Percentiles rank a stretch among this genome's conserved stretches.
phyloP scores from a whole-genome alignment of 2,329 filamentous ascomycete genomes.

The Coleophoma eucalyptorum region DNA sequence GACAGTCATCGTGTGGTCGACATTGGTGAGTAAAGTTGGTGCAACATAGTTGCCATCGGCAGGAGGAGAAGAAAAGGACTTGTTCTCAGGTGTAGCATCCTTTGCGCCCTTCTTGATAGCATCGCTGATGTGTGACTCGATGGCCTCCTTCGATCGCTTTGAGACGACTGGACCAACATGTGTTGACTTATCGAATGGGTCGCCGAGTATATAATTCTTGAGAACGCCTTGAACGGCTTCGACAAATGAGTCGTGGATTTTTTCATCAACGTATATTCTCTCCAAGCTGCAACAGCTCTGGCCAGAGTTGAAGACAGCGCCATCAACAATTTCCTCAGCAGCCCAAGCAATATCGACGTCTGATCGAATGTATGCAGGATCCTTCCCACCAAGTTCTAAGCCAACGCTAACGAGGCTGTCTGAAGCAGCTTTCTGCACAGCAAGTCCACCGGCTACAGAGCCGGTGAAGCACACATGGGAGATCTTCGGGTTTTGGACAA shows the following conservation, averaged over 20 bases:
- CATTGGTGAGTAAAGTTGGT: conserved; percentile 76
- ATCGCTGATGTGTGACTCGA: conserved; percentile 76
- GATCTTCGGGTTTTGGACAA: conserved; percentile 74
- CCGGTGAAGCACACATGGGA: conserved; percentile 89
- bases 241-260: conserved; percentile 80
- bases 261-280: conserved; percentile 84
- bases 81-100: conserved; percentile 79
- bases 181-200: conserved; percentile 74
- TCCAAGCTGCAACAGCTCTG: conserved; percentile 95
- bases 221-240: conserved; percentile 76
- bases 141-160: conserved; percentile 69
- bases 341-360: conserved; percentile 91
- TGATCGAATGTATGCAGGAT: conserved; percentile 81
- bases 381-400: conserved; percentile 90
- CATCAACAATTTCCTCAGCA: conserved; percentile 91
- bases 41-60: conserved; percentile 83
- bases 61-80: conserved; percentile 68
- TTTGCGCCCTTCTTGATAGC: conserved; percentile 80
- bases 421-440: conserved; percentile 79
- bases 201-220: conserved; percentile 79
- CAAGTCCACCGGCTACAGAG: conserved; percentile 81
- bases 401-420: conserved; percentile 83
- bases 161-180: conserved; percentile 89
- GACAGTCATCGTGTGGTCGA: conserved; percentile 78
- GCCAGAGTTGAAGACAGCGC: conserved; percentile 96